Conservation (phyloP, 2,329 filamentous ascomycete species). For the Corinectria fuckeliana region DNA sequence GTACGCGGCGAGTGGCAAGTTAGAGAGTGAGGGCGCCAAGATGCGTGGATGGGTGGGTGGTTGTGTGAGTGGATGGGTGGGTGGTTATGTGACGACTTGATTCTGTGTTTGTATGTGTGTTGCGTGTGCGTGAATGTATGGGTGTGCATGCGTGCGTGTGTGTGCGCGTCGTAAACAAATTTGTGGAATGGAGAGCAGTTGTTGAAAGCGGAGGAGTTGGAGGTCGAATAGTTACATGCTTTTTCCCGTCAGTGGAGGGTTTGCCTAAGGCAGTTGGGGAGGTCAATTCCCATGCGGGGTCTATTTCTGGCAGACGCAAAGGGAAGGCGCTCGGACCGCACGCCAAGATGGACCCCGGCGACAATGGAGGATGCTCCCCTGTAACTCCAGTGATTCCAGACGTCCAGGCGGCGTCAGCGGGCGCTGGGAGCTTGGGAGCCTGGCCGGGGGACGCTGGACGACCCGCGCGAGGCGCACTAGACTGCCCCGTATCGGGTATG, state of each 20-base stretch:
- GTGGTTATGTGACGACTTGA: not conserved
- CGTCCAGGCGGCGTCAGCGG: constrained; percentile 9
- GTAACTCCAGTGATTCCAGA: not conserved
- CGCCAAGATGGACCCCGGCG: constrained; percentile 5
- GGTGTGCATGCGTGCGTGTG: not conserved
- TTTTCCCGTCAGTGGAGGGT: too few species aligned
- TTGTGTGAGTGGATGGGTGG: not conserved
- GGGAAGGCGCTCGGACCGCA: constrained; percentile 15
- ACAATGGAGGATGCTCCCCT: not conserved
- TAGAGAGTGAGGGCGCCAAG: too few species aligned
- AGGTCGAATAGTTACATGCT: too few species aligned
- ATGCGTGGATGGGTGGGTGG: not conserved
- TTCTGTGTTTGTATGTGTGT: not conserved
- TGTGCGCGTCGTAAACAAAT: constrained; percentile 1
- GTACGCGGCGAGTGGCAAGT: not conserved
- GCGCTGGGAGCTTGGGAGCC: not conserved
- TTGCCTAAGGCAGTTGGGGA: too few species aligned
- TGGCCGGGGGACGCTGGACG: not conserved
- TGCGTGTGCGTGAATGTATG: not conserved
- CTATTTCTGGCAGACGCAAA: constrained; percentile 24
- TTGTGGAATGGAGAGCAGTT: constrained; percentile 8
- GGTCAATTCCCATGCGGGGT: constrained; percentile 12
- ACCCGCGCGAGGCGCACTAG: constrained; percentile 17
- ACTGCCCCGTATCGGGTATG: constrained; percentile 18
- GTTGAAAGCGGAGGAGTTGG: not conserved